Percentiles rank a stretch among this genome's conserved stretches.
These are phyloP conservation scores for Podospora appendiculata DNA, from an alignment of 495 filamentous ascomycete species.

Conservation along the genomic window DNA sequence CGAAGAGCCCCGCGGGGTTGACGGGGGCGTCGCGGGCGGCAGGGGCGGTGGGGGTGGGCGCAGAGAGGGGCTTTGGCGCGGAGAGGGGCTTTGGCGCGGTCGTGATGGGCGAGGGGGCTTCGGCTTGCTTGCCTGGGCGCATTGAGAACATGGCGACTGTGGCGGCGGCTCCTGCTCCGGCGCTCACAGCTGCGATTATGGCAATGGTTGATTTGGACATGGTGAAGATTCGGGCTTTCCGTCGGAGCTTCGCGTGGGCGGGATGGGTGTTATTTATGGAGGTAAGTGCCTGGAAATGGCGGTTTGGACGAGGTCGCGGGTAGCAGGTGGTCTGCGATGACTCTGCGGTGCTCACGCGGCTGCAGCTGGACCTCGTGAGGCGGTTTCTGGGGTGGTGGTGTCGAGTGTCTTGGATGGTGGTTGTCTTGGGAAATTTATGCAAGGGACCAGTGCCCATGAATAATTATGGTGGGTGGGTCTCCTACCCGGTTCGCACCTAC, in stretches of 20 bases:
- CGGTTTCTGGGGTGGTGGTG: neutral
- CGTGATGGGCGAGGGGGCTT: conserved; percentile 29
- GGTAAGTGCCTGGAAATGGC: neutral
- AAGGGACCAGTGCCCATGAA: neutral
- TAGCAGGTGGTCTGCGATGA: neutral
- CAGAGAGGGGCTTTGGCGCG: conserved; percentile 23
- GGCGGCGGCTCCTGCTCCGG: conserved; percentile 77
- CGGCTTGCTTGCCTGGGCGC: conserved; percentile 39
- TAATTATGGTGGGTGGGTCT: neutral
- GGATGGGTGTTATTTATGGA: neutral
- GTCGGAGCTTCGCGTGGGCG: neutral
- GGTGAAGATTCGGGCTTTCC: conserved; percentile 3
- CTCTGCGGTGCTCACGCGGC: neutral
- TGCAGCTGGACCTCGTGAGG: neutral
- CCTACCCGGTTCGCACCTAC: neutral
- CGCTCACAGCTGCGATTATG: conserved; percentile 80
- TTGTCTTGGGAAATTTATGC: neutral
- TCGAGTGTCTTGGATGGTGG: neutral
- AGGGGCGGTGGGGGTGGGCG: conserved; percentile 22
- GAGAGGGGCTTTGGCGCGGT: conserved; percentile 34
- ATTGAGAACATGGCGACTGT: conserved; percentile 69
- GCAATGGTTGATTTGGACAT: conserved; percentile 88
- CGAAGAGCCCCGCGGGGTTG: conserved; percentile 81
- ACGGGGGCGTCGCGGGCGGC: conserved; percentile 44
- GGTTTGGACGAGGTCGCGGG: neutral